phyloP scores from a whole-genome alignment of 352 stramenopile genomes.

The Phytopythium aichiense region DNA sequence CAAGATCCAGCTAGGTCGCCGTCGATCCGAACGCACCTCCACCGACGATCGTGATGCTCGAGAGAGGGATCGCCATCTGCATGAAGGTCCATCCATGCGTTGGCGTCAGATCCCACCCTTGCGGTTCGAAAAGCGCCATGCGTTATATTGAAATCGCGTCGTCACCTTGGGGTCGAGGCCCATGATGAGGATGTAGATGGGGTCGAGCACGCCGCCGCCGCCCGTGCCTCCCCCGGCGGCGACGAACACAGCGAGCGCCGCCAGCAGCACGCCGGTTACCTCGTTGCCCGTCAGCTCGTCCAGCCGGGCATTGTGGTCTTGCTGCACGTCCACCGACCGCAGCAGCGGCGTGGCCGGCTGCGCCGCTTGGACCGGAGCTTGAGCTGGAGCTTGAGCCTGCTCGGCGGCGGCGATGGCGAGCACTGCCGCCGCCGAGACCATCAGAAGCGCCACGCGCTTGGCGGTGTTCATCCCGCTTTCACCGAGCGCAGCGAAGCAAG shows the following conservation, averaged over 20 bases:
- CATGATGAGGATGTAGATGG: constrained; percentile 96
- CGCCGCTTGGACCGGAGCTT: neutral
- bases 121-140: neutral
- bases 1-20: neutral
- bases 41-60: constrained; percentile 95
- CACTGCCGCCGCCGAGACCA: neutral
- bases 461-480: neutral
- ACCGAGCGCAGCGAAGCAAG: neutral
- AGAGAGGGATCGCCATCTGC: constrained; percentile 91
- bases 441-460: constrained; percentile 3
- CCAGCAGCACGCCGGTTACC: constrained; percentile 42
- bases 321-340: constrained; percentile 2
- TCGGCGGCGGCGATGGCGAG: neutral
- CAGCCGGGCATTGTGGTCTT: neutral
- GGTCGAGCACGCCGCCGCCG: constrained; percentile 93
- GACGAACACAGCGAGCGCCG: constrained; percentile 76
- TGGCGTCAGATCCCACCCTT: neutral
- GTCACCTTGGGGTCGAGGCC: constrained; percentile 82
- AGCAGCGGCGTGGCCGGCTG: neutral
- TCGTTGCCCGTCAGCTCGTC: constrained; percentile 16
- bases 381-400: neutral
- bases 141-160: neutral
- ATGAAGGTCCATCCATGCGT: neutral
- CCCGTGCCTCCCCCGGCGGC: constrained; percentile 88
- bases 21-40: constrained; percentile 26